Percentiles rank a stretch among this genome's conserved stretches.
Evolutionary conservation across 2,329 filamentous ascomycete genomes (phyloP).

Genomic region (Ceratocystis albifundus): DNA sequence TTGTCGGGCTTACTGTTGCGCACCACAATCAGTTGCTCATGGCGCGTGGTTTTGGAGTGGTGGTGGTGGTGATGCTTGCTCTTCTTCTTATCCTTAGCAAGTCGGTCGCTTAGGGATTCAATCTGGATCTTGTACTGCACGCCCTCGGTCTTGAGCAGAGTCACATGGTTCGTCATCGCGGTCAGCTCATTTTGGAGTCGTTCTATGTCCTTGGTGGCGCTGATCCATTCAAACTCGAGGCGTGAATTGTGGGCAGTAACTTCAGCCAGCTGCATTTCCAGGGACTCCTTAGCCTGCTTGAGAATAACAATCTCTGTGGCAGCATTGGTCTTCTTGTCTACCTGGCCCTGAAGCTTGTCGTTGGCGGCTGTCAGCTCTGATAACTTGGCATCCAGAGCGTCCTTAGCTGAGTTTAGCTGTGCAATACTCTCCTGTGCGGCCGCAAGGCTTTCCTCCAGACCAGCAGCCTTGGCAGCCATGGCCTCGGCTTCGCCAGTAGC

Average conservation of each 20-base stretch:
- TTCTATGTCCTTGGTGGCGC: conserved; percentile 13
- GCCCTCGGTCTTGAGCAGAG: conserved; percentile 17
- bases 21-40: conserved; percentile 21
- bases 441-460: conserved; percentile 13
- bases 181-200: conserved; percentile 15
- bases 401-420: conserved; percentile 16
- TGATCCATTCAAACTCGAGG: conserved; percentile 18
- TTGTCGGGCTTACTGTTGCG: conserved; percentile 17
- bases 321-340: conserved; percentile 16
- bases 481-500: conserved; percentile 13
- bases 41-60: conserved; percentile 15
- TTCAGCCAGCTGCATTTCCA: conserved; percentile 14
- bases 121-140: conserved; percentile 22
- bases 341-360: conserved; percentile 6
- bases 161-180: conserved; percentile 15
- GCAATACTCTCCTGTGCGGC: conserved; percentile 15
- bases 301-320: conserved; percentile 16
- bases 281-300: conserved; percentile 17
- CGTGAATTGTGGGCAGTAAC: neutral
- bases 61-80: conserved; percentile 13
- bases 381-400: conserved; percentile 5
- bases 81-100: conserved; percentile 17
- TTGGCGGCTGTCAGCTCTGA: conserved; percentile 1
- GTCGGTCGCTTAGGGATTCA: conserved; percentile 18
- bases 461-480: conserved; percentile 14